Conservation (phyloP, 805 yeast species). For the Cephaloascus fragrans region DNA sequence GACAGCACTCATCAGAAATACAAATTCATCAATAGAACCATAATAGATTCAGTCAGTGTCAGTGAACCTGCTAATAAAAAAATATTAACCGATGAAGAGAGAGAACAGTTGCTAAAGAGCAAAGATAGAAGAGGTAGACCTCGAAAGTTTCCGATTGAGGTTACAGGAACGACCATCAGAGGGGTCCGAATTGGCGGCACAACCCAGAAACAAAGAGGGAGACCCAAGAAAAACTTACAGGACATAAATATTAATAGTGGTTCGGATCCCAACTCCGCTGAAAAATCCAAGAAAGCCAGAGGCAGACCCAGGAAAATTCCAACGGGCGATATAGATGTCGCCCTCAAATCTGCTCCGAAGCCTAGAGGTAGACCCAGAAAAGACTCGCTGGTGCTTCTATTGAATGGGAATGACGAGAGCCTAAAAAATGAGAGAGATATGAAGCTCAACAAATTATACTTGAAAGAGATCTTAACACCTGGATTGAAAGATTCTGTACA, state of each 20-base stretch:
- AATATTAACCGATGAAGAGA: slow-evolving; percentile 20
- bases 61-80: slow-evolving; percentile 11
- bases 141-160: slow-evolving; percentile 37
- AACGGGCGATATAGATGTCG: background rate
- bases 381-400: background rate
- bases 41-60: slow-evolving; percentile 6
- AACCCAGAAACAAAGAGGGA: background rate
- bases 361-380: slow-evolving; percentile 1
- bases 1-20: slow-evolving; percentile 31
- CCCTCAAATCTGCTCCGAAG: background rate
- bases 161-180: slow-evolving; percentile 31
- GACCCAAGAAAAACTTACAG: background rate
- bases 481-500: slow-evolving; percentile 2
- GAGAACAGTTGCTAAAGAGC: slow-evolving; percentile 22
- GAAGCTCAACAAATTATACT: slow-evolving; percentile 1
- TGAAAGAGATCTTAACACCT: slow-evolving; percentile 1
- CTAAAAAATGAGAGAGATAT: background rate
- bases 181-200: slow-evolving; percentile 31
- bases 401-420: background rate
- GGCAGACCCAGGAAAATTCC: background rate
- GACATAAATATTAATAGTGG: background rate
- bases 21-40: slow-evolving; percentile 23
- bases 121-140: slow-evolving; percentile 43
- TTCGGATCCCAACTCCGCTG: background rate
- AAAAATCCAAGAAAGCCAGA: background rate